These are phyloP conservation scores for Reticulascus tulasneorum DNA, from an alignment of 2,329 filamentous ascomycete species.

Conservation along the genomic window DNA sequence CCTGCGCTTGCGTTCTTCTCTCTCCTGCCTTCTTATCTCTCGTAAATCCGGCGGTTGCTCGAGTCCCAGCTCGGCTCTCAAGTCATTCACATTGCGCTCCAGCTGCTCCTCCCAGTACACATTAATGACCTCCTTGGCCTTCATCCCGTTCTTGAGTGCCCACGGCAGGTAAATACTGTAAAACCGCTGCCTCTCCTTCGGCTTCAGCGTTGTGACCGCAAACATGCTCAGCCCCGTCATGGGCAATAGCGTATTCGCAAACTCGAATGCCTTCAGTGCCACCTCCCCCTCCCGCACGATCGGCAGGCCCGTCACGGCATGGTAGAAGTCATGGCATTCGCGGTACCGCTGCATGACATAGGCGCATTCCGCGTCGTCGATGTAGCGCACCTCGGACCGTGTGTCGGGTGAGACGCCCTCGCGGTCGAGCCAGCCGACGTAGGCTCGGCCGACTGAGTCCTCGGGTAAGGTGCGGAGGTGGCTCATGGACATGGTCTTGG, in stretches of 20 bases:
- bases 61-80: conserved; percentile 74
- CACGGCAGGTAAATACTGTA: conserved; percentile 78
- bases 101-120: conserved; percentile 97
- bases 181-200: conserved; percentile 73
- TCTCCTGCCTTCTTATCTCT: conserved; percentile 66
- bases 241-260: conserved; percentile 86
- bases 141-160: conserved; percentile 79
- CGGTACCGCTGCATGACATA: conserved; percentile 99
- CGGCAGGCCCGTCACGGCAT: conserved; percentile 86
- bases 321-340: conserved; percentile 97
- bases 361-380: conserved; percentile 91
- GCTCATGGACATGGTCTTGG: conserved; percentile 61
- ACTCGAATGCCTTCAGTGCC: conserved; percentile 97
- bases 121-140: conserved; percentile 79
- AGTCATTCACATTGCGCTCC: conserved; percentile 72
- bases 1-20: conserved; percentile 63
- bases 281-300: conserved; percentile 94
- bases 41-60: conserved; percentile 86
- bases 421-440: conserved; percentile 86
- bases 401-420: conserved; percentile 94
- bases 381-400: conserved; percentile 75
- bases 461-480: conserved; percentile 68
- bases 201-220: conserved; percentile 81
- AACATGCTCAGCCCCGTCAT: conserved; percentile 90
- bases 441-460: conserved; percentile 75